phyloP scores from a whole-genome alignment of 2,329 filamentous ascomycete species.

The Nemania sp. region DNA sequence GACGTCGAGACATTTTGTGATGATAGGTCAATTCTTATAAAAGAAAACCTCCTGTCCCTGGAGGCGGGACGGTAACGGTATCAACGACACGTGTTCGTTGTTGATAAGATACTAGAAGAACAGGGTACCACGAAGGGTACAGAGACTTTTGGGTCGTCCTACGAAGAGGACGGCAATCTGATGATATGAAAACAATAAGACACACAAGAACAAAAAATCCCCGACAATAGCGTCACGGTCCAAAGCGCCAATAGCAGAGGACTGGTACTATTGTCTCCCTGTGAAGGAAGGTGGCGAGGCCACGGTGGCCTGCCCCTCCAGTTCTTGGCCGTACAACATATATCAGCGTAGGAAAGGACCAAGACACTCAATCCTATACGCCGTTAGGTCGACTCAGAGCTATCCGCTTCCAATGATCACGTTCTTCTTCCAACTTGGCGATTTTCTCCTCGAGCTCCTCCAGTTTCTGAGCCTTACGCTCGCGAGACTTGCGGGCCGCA shows the following conservation, averaged over 20 bases:
- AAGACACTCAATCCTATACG: conserved; percentile 29
- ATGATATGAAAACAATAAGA: conserved; percentile 31
- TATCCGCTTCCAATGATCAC: conserved; percentile 67
- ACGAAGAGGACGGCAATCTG: not conserved
- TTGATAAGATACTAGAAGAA: too few relatives aligned
- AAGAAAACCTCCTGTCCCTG: too few relatives aligned
- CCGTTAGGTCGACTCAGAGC: conserved; percentile 48
- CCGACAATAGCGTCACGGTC: conserved; percentile 33
- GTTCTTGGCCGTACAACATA: conserved; percentile 42
- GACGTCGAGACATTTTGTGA: too few relatives aligned
- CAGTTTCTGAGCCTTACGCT: conserved; percentile 79
- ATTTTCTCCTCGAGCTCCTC: conserved; percentile 77
- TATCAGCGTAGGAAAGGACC: conserved; percentile 33
- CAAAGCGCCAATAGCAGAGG: conserved; percentile 33
- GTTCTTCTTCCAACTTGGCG: conserved; percentile 67
- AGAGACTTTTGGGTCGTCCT: too few relatives aligned
- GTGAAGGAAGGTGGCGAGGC: conserved; percentile 30
- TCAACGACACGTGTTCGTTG: too few relatives aligned
- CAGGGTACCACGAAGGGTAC: too few relatives aligned
- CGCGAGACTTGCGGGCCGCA: conserved; percentile 89
- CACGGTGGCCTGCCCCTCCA: conserved; percentile 40
- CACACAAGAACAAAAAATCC: conserved; percentile 32
- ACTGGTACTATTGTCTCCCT: conserved; percentile 36
- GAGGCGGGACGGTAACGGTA: too few relatives aligned
- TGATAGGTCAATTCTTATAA: too few relatives aligned